A percentile compares a stretch with the other conserved stretches of the same genome.
Conservation (phyloP, 2,329 filamentous ascomycete genomes). For the Hypomyces perniciosus region DNA sequence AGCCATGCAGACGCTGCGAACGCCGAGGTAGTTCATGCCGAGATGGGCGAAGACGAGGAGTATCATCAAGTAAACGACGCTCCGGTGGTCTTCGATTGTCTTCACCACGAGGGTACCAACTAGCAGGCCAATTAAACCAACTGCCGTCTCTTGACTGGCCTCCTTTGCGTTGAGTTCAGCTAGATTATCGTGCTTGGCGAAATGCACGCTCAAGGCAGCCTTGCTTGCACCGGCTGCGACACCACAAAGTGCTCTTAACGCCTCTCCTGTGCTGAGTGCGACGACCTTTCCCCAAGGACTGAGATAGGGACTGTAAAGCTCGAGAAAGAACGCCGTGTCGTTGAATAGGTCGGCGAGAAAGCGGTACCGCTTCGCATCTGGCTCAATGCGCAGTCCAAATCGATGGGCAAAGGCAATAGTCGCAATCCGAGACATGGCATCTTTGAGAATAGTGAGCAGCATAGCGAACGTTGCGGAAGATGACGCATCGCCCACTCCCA, state of each 20-base stretch:
- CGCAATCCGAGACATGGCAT: conserved; percentile 71
- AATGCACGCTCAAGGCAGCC: conserved; percentile 85
- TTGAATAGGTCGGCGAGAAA: conserved; percentile 86
- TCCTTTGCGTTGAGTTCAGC: conserved; percentile 94
- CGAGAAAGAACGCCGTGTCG: conserved; percentile 78
- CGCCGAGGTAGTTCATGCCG: conserved; percentile 78
- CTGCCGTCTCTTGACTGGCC: conserved; percentile 89
- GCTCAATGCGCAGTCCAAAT: conserved; percentile 75
- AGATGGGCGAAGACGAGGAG: conserved; percentile 70
- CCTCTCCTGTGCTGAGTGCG: conserved; percentile 45
- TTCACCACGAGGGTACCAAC: conserved; percentile 77
- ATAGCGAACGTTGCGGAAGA: conserved; percentile 76
- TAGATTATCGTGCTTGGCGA: conserved; percentile 79
- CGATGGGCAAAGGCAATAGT: conserved; percentile 83
- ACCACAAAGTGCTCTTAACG: conserved; percentile 65
- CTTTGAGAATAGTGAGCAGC: conserved; percentile 75
- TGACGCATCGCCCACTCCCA: conserved; percentile 77
- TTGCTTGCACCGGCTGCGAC: conserved; percentile 88
- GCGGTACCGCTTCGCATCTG: conserved; percentile 85
- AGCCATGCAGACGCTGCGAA: conserved; percentile 75
- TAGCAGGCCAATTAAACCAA: conserved; percentile 82
- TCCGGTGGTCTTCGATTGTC: conserved; percentile 59
- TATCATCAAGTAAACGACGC: conserved; percentile 70
- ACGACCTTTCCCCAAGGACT: conserved; percentile 46
- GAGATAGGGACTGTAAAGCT: conserved; percentile 72